Evolutionary conservation across 306 rosid genomes (phyloP), one percentile per base, ranked within the genome.

Genomic region (Psophocarpus tetragonolobus): DNA sequence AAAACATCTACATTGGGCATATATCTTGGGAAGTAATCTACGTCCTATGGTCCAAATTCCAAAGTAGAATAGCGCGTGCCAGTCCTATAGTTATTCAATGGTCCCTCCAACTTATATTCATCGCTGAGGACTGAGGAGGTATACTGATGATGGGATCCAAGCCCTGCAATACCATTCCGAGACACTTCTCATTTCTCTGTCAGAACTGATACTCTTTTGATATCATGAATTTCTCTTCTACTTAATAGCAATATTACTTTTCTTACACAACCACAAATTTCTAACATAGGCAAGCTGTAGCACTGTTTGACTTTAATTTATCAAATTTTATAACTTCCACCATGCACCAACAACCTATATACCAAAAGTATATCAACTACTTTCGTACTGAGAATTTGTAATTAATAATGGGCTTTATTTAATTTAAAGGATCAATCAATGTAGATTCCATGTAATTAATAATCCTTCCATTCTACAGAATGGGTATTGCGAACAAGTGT

Each of bases 51-150:
- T 54, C 53, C 77, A 62, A 18, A 27, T n/a, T n/a, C n/a, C n/a
- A n/a, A n/a, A n/a, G n/a, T 42, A 18, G 35, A 11, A 75, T 62
- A 47, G 62, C 62, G 50, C 63, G 47, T 75, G 80, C 36, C 30
- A 26, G 0, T 26, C 18, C 54, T 56, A 23, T 73, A 26, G 54
- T 54, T 13, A 33, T 48, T 64, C 21, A 36, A 53, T 53, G 75
- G 68, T 53, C 81, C 67, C 18, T 18, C 8, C 39, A 47, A 75
- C 30, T 17, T 73, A 11, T 57, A 57, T 57, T 57, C 18, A 24
- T 57, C 11, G 14, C 15, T 23, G 1, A 57, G 68, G 17, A 39
- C 15, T 23, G 1, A 57, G 68, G 17, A 39, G 44, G 33, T 41
- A 29, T n/a, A n/a, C n/a, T n/a, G n/a, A 33, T 71, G 21, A 70